These are phyloP conservation scores for Penicillium maclennaniae DNA, from an alignment of 495 filamentous ascomycete species.

Conservation along the genomic window DNA sequence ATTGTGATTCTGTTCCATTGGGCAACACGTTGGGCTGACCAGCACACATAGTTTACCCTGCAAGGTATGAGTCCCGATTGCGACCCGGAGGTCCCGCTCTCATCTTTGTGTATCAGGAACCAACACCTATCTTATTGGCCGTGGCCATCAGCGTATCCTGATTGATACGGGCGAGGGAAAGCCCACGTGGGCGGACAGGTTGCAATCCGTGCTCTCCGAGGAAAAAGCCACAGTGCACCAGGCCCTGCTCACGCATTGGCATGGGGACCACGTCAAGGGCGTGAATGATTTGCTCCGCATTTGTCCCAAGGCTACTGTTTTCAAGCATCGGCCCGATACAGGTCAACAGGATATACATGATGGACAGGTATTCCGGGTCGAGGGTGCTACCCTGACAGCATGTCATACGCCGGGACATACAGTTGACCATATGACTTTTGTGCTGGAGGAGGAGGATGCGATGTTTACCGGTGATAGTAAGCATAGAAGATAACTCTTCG, in stretches of 20 bases:
- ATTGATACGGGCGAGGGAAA: slow-evolving; percentile 78
- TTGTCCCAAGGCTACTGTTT: slow-evolving; percentile 53
- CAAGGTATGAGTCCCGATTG: slow-evolving; percentile 37
- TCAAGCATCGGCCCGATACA: slow-evolving; percentile 47
- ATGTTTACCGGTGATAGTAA: slow-evolving; percentile 88
- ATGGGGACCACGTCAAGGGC: slow-evolving; percentile 79
- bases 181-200: slow-evolving; percentile 52
- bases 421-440: slow-evolving; percentile 74
- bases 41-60: slow-evolving; percentile 41
- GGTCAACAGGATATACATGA: slow-evolving; percentile 53
- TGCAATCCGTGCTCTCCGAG: slow-evolving; percentile 58
- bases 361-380: slow-evolving; percentile 67
- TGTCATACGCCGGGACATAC: slow-evolving; percentile 83
- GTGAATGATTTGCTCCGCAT: slow-evolving; percentile 59
- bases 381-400: slow-evolving; percentile 74
- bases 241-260: slow-evolving; percentile 84
- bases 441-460: slow-evolving; percentile 69
- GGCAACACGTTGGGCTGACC: slow-evolving; percentile 4
- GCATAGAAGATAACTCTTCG: slow-evolving; percentile 4
- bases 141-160: slow-evolving; percentile 59
- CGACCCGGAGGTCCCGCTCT: not conserved
- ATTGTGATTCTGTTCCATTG: not conserved
- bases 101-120: slow-evolving; percentile 49
- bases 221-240: slow-evolving; percentile 62
- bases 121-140: slow-evolving; percentile 84